Evolutionary conservation across 805 yeast genomes (phyloP).

Genomic region (Metschnikowia arizonensis): DNA sequence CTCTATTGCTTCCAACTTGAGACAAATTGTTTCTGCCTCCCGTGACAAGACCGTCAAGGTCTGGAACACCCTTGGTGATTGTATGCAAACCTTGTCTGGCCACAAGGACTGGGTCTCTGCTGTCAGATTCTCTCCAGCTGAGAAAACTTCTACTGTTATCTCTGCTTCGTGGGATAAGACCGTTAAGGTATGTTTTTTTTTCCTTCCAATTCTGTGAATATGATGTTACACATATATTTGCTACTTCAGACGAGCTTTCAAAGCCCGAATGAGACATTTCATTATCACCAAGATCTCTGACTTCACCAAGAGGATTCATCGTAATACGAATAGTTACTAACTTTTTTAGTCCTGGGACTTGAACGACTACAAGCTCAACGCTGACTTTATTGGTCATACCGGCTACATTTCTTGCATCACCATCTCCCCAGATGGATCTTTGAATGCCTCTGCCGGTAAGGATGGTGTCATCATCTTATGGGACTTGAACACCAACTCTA

Average conservation of each 20-base stretch:
- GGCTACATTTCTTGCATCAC: conserved; percentile 97
- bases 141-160: conserved; percentile 68
- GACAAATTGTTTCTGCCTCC: conserved; percentile 97
- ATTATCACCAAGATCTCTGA: conserved; percentile 99
- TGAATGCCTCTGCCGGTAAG: conserved; percentile 99
- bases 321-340: conserved; percentile 38
- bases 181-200: conserved; percentile 82
- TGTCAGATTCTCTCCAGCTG: conserved; percentile 94
- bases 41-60: conserved; percentile 98
- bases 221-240: conserved; percentile 87
- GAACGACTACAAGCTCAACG: conserved; percentile 74
- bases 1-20: conserved; percentile 91
- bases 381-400: conserved; percentile 99
- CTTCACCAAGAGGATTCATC: conserved; percentile 19
- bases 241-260: conserved; percentile 91
- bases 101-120: conserved; percentile 99
- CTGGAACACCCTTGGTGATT: conserved; percentile 98
- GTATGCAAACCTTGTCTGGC: conserved; percentile 89
- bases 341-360: conserved; percentile 88
- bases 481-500: conserved; percentile 84
- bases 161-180: conserved; percentile 99
- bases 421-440: conserved; percentile 98
- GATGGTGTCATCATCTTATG: conserved; percentile 98
- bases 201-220: conserved; percentile 27
- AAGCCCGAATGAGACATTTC: conserved; percentile 86